phyloP scores from a whole-genome alignment of 257 asterid species.

The Dorcoceras hygrometricum region DNA sequence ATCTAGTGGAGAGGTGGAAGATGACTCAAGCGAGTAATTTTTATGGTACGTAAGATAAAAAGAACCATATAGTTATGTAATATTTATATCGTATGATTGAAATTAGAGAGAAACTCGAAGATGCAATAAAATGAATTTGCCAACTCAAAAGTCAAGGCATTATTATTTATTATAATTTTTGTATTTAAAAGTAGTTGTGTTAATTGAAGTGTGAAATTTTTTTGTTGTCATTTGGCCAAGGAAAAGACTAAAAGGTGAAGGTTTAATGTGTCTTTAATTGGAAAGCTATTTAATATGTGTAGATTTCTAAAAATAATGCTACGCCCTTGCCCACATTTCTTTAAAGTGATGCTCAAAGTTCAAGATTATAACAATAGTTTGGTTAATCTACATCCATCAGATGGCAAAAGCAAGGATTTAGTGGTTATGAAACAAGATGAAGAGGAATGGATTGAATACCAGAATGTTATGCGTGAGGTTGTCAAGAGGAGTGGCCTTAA shows the following conservation, averaged over 20 bases:
- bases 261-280: neutral
- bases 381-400: conserved; percentile 35
- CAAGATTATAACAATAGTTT: neutral
- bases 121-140: no score
- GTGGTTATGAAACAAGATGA: conserved; percentile 75
- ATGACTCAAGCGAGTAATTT: neutral
- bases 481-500: conserved; percentile 71
- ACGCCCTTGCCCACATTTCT: neutral
- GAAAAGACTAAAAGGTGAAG: neutral
- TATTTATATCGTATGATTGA: neutral
- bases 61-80: neutral
- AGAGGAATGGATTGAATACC: conserved; percentile 86
- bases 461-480: conserved; percentile 67
- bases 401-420: conserved; percentile 94
- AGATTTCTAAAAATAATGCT: no score
- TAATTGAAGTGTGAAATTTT: neutral
- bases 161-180: no score
- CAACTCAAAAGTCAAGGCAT: neutral
- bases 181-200: no score
- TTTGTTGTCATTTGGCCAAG: neutral
- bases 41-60: no score
- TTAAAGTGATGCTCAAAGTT: conserved; percentile 11
- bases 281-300: neutral
- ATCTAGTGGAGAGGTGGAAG: no score
- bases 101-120: neutral